These are phyloP conservation scores for Xerocomus potaroensis DNA, from an alignment of 768 basidiomycete genomes.

Conservation along the genomic window DNA sequence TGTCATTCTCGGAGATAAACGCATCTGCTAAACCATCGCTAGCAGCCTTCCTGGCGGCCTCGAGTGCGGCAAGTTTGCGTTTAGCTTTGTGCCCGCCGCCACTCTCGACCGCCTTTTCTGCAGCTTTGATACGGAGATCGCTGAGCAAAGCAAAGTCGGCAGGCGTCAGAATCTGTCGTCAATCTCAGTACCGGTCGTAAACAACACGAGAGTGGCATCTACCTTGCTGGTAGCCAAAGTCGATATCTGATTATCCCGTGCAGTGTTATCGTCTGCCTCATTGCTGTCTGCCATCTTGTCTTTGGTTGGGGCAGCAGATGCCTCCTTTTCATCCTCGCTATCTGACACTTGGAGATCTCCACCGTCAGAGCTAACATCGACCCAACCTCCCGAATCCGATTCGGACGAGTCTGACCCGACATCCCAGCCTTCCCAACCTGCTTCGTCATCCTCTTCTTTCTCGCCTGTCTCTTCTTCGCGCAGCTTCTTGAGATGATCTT, in stretches of 20 bases:
- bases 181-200: background rate
- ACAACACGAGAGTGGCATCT: background rate
- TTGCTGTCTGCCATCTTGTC: slow-evolving; percentile 1
- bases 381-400: slow-evolving; percentile 69
- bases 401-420: slow-evolving; percentile 66
- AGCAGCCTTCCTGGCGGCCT: slow-evolving; percentile 61
- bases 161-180: slow-evolving; percentile 83
- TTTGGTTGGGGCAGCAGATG: slow-evolving; percentile 1
- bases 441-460: slow-evolving; percentile 60
- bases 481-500: slow-evolving; percentile 75
- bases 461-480: slow-evolving; percentile 56
- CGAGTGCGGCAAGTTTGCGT: slow-evolving; percentile 81
- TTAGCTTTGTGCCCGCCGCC: slow-evolving; percentile 76
- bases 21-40: slow-evolving; percentile 38
- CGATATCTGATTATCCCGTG: slow-evolving; percentile 44
- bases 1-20: slow-evolving; percentile 87
- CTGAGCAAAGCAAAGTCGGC: slow-evolving; percentile 92
- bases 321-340: slow-evolving; percentile 67
- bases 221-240: slow-evolving; percentile 82
- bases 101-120: slow-evolving; percentile 60
- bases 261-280: slow-evolving; percentile 14
- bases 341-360: slow-evolving; percentile 75
- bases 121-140: slow-evolving; percentile 81
- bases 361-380: slow-evolving; percentile 68
- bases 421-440: slow-evolving; percentile 88